A percentile compares a stretch with the other conserved stretches of the same genome.
Evolutionary conservation across 805 yeast genomes (phyloP).

Genomic region (Phaffomyces antillensis): DNA sequence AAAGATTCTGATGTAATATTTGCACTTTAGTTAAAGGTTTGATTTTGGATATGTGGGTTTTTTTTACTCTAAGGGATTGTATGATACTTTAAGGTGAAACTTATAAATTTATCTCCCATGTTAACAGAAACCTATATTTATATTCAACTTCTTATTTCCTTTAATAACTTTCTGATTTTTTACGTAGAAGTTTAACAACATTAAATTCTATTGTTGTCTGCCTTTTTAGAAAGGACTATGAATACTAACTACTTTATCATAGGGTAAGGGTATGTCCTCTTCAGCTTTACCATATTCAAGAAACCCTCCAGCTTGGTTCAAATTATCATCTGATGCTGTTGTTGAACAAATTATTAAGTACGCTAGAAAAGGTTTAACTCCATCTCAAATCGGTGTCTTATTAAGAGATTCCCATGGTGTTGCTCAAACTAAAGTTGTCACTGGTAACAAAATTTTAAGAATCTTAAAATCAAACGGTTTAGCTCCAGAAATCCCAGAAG

Average conservation of each 20-base stretch:
- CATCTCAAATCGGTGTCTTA: slow-evolving; percentile 98
- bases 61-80: too few relatives aligned
- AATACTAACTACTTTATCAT: slow-evolving; percentile 35
- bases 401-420: slow-evolving; percentile 99
- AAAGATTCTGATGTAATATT: background rate
- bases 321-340: slow-evolving; percentile 89
- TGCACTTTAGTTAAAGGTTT: too few relatives aligned
- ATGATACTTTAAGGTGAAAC: too few relatives aligned
- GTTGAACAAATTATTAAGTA: slow-evolving; percentile 98
- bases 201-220: too few relatives aligned
- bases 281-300: slow-evolving; percentile 99
- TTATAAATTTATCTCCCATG: too few relatives aligned
- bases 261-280: slow-evolving; percentile 99
- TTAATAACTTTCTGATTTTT: slow-evolving; percentile 4
- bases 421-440: slow-evolving; percentile 92
- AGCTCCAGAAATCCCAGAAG: slow-evolving; percentile 99
- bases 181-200: too few relatives aligned
- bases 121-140: too few relatives aligned
- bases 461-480: slow-evolving; percentile 99
- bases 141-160: background rate
- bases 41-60: too few relatives aligned
- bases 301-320: slow-evolving; percentile 99
- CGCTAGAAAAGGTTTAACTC: slow-evolving; percentile 99
- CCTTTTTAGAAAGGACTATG: background rate
- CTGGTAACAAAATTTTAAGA: slow-evolving; percentile 99